Evolutionary conservation across 495 filamentous ascomycete species (phyloP).

Genomic region (Trichoderma erinaceum): DNA sequence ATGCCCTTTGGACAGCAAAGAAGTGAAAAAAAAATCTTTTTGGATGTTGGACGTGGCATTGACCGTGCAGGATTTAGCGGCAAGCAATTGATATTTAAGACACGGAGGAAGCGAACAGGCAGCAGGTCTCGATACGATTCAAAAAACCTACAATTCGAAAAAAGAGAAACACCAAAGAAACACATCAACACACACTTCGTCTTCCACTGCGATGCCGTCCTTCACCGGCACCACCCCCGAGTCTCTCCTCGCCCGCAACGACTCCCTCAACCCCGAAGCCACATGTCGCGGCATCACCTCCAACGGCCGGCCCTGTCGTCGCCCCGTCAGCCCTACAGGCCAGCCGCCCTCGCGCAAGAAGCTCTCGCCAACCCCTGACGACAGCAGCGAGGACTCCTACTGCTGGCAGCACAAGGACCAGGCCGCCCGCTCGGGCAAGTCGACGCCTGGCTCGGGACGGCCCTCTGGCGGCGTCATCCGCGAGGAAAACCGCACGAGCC

Average conservation of each 20-base stretch:
- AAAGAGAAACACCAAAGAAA: neutral
- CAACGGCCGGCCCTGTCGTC: slow-evolving; percentile 72
- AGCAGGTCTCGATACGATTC: neutral
- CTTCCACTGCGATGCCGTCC: slow-evolving; percentile 52
- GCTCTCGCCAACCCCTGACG: slow-evolving; percentile 40
- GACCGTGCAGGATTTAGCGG: neutral
- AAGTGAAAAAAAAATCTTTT: neutral
- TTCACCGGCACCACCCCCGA: slow-evolving; percentile 81
- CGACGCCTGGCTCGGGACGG: slow-evolving; percentile 33
- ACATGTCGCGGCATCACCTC: slow-evolving; percentile 85
- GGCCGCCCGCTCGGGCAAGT: slow-evolving; percentile 43
- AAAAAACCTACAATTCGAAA: neutral
- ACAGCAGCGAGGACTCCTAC: slow-evolving; percentile 47
- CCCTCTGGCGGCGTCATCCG: slow-evolving; percentile 31
- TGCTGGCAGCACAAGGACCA: slow-evolving; percentile 97
- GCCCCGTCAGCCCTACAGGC: slow-evolving; percentile 45
- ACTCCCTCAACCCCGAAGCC: slow-evolving; percentile 74
- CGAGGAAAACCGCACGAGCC: slow-evolving; percentile 49
- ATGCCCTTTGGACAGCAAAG: slow-evolving; percentile 1
- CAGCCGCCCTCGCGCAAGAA: slow-evolving; percentile 27
- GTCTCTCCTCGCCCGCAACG: slow-evolving; percentile 64
- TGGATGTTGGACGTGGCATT: neutral
- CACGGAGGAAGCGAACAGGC: neutral
- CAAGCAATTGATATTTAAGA: neutral
- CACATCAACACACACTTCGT: neutral